These are phyloP conservation scores for Musa beccarii DNA, from an alignment of 176 grass and related monocot genomes.

Conservation along the genomic window DNA sequence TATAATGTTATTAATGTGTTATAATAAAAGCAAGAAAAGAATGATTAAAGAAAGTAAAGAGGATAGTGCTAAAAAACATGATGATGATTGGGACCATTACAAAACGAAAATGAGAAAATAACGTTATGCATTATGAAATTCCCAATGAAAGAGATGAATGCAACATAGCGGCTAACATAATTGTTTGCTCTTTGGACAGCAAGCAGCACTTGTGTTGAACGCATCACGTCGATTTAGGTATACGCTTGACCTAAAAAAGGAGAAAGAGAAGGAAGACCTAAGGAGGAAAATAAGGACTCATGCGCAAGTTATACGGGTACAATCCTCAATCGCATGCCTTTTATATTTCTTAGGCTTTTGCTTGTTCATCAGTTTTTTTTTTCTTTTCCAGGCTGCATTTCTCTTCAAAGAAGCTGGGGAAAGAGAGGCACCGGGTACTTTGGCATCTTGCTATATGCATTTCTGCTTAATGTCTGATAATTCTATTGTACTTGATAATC, in stretches of 20 bases:
- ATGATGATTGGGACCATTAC: too few species aligned
- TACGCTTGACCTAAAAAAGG: conserved; percentile 72
- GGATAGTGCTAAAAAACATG: background rate
- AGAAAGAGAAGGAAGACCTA: conserved; percentile 64
- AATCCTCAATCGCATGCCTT: background rate
- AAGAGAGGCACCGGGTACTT: conserved; percentile 16
- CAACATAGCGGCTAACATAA: background rate
- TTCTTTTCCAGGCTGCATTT: conserved; percentile 22
- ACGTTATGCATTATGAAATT: background rate
- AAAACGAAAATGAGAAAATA: background rate
- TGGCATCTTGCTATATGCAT: background rate
- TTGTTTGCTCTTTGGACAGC: conserved; percentile 38
- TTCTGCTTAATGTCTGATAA: background rate
- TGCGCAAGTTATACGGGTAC: conserved; percentile 83
- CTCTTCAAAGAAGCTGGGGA: conserved; percentile 29
- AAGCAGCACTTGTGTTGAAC: conserved; percentile 78
- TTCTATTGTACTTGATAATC: background rate
- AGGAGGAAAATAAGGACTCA: conserved; percentile 59
- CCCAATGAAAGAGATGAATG: background rate
- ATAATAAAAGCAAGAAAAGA: too few species aligned
- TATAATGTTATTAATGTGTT: too few species aligned
- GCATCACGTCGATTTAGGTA: conserved; percentile 80
- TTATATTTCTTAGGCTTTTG: background rate
- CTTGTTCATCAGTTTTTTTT: background rate
- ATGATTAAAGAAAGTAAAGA: background rate